Base-by-base conservation (phyloP, 371 early-diverging fungal species). In the Saksenaea oblongispora region DNA sequence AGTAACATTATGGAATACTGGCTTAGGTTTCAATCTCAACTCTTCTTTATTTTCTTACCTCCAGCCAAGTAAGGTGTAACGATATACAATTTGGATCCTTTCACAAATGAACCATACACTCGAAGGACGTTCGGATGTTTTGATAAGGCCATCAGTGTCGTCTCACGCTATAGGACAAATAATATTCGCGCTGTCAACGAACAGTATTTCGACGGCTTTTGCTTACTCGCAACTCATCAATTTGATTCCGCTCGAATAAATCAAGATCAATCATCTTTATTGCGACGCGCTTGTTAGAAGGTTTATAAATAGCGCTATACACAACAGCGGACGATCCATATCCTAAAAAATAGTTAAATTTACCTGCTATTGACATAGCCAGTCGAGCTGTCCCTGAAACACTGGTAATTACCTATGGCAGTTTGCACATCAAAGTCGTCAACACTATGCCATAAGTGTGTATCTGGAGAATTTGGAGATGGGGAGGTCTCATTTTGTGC, bases 231-330 rank as follows among this genome's bases (percentile, higher is more conserved):
- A 95, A 85, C 72, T 94, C 94, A 67, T 94, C 95, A 53, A 95
- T 95, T 73, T 96, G 96, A 73, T 94, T 92, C 17, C 95, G 84
- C 69, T 94, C 95, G 85, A 96, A 96, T 87, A 88, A 84, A 72
- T 96, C 96, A 69, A 96, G 71, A 70, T 96, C 95, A 67, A 96
- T 93, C 72, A 93, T 87, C 69, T 96, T 96, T 41, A 94, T 81
- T 27, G 93, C 93, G 8, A 96, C 92, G 36, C 80, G 73, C 69
- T 84, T 85, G 54, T 87, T 84, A 26, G 82, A 44, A 10, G 94
- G 94, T 59, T 84, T 89, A 71, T 92, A 95, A 57, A 82, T 77
- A 13, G 95, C 94, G 58, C 82, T 79, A 77, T 92, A 93, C 0
- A 95, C 96, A 24, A 90, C 82, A 0, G 95, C 96, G 1, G 95